Conservation (phyloP, 345 rosid genomes). For the Syzygium oleosum region DNA sequence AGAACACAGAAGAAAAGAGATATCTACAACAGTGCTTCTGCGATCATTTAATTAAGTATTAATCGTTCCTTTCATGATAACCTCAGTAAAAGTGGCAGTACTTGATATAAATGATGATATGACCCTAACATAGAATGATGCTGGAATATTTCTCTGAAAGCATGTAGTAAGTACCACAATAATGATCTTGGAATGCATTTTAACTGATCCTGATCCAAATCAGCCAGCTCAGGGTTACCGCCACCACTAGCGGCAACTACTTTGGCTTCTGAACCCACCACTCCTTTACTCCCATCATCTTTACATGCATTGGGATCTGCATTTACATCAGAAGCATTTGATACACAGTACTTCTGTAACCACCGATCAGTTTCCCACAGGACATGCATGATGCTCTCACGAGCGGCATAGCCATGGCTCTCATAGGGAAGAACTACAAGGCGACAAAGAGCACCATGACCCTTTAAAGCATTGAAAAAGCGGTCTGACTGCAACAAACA, state of each 20-base stretch:
- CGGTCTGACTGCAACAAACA: conserved; percentile 69
- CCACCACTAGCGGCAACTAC: conserved; percentile 47
- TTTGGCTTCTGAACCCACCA: conserved; percentile 32
- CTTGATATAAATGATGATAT: not conserved
- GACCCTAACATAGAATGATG: not conserved
- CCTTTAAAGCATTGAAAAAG: conserved; percentile 90
- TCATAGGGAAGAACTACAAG: conserved; percentile 87
- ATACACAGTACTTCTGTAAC: conserved; percentile 78
- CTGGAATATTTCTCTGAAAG: not conserved
- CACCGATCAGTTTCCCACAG: conserved; percentile 99
- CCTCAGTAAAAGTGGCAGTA: not conserved
- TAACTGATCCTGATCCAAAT: conserved; percentile 19
- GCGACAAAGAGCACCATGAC: conserved; percentile 91
- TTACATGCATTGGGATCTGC: conserved; percentile 21
- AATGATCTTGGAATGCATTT: conserved; percentile 37
- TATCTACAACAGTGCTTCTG: not conserved
- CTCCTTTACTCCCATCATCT: conserved; percentile 25
- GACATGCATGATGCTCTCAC: conserved; percentile 98
- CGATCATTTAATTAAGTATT: not conserved
- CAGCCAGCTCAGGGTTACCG: conserved; percentile 43
- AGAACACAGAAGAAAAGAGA: not conserved
- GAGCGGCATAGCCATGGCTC: conserved; percentile 90
- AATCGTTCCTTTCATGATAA: not conserved
- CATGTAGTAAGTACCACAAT: conserved; percentile 30
- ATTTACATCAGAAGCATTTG: conserved; percentile 40